Conservation (phyloP, 129 eudicot species). For the Artemisia annua region DNA sequence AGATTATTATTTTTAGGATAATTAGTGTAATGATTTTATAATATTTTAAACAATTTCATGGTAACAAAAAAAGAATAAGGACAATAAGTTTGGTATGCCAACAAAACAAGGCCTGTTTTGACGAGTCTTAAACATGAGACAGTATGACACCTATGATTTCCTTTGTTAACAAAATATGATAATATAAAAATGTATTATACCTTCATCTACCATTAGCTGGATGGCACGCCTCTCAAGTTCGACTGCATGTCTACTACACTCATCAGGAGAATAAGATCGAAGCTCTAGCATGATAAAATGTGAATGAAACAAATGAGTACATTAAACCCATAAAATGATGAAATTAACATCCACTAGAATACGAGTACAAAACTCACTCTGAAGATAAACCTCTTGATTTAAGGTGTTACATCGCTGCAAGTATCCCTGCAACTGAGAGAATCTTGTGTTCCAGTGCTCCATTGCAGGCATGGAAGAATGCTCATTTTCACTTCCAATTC, state of each 20-base stretch:
- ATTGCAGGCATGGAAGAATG: conserved; percentile 21
- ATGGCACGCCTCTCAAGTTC: conserved; percentile 50
- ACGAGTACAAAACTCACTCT: conserved; percentile 31
- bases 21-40: not conserved
- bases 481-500: not conserved
- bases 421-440: conserved; percentile 38
- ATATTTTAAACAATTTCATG: not conserved
- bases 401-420: conserved; percentile 41
- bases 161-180: not conserved
- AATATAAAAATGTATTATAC: conserved; percentile 20
- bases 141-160: not conserved
- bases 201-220: conserved; percentile 43
- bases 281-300: conserved; percentile 28
- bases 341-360: not conserved
- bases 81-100: not conserved
- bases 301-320: not conserved
- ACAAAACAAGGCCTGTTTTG: not conserved
- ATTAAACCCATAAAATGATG: conserved; percentile 1
- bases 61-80: too few relatives aligned
- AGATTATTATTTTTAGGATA: too few relatives aligned
- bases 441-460: conserved; percentile 40
- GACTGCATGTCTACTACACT: conserved; percentile 40
- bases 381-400: conserved; percentile 38
- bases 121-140: not conserved
- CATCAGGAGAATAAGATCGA: conserved; percentile 39